Conservation (phyloP, 192 early-diverging fungal species). For the Gonapodya sp. region DNA sequence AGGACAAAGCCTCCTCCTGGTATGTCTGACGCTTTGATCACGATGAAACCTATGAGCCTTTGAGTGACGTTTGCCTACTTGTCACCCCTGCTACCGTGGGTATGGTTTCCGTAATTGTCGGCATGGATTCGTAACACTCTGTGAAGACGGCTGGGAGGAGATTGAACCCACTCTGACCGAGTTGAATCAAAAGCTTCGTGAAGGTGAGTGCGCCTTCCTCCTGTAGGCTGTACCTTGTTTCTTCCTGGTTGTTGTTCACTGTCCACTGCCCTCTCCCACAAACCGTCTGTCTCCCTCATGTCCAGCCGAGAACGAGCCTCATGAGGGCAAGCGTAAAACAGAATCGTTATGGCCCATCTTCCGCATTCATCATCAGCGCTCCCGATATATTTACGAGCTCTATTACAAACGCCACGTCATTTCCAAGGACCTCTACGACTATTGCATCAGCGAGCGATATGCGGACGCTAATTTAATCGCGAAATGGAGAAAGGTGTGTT, state of each 20-base stretch:
- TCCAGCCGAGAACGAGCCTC: constrained; percentile 87
- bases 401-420: constrained; percentile 95
- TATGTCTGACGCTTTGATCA: too few species aligned
- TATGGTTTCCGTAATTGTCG: too few species aligned
- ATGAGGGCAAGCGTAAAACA: constrained; percentile 84
- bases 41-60: too few species aligned
- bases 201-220: constrained; percentile 42
- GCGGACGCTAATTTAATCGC: constrained; percentile 91
- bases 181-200: constrained; percentile 88
- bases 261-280: not conserved
- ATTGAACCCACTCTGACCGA: constrained; percentile 89
- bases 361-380: constrained; percentile 93
- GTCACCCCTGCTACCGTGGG: too few species aligned
- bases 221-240: constrained; percentile 10
- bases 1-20: constrained; percentile 4
- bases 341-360: constrained; percentile 93
- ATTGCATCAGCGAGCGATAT: constrained; percentile 80
- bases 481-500: constrained; percentile 88
- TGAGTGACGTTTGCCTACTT: too few species aligned
- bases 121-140: too few species aligned
- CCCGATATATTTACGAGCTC: constrained; percentile 92
- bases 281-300: not conserved
- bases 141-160: constrained; percentile 77
- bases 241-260: not conserved
- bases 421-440: constrained; percentile 84